Conservation (phyloP, 108 stramenopile species). For the Epipyxis sp. region DNA sequence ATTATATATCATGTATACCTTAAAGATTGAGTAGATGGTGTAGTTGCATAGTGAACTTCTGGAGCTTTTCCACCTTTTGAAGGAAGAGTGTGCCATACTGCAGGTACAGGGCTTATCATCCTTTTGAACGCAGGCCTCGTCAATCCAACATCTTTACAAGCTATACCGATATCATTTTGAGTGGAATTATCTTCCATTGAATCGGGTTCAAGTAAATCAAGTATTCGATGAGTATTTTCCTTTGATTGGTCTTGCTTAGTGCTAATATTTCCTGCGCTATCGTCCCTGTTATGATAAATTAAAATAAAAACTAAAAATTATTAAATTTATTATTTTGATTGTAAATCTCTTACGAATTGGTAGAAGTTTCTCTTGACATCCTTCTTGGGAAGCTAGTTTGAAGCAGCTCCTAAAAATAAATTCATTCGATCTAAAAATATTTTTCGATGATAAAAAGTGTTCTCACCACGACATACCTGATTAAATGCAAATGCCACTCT, state of each 20-base stretch:
- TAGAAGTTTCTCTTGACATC: background rate
- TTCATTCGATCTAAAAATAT: background rate
- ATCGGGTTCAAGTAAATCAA: background rate
- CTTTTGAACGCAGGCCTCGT: background rate
- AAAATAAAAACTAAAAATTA: background rate
- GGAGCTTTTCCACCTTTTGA: background rate
- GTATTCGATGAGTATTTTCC: background rate
- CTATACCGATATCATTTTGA: background rate
- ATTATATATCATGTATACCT: background rate
- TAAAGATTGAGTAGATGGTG: background rate
- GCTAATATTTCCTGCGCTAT: background rate
- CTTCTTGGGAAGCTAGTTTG: background rate
- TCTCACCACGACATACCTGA: background rate
- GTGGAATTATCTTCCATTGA: background rate
- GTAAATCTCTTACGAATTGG: too few relatives aligned
- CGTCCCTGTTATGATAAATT: background rate
- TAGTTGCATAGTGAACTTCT: background rate
- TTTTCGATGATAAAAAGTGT: too few relatives aligned
- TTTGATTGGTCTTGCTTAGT: background rate
- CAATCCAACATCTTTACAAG: background rate
- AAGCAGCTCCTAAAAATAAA: background rate
- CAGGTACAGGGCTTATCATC: too few relatives aligned
- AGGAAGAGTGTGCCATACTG: background rate
- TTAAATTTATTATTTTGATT: too few relatives aligned
- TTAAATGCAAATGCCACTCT: background rate